Evolutionary conservation across 306 rosid species (phyloP), one percentile per base, ranked within the genome.

Genomic region (Hippophae gyantsensis): DNA sequence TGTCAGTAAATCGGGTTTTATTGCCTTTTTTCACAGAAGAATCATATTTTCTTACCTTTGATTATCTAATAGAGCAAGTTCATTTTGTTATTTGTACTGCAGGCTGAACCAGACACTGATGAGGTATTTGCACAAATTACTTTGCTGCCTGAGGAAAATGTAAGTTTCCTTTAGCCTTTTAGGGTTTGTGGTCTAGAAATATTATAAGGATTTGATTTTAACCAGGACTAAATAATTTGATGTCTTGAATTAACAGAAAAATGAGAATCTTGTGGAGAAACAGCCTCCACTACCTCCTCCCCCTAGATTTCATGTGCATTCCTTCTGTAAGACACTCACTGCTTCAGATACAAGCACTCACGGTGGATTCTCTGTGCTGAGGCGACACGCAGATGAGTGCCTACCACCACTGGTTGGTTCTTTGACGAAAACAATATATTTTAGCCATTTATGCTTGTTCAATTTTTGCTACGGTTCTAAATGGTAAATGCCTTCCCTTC

Each of bases 111-210:
- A 0, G 99, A 92, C 45, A 85, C 99, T 0, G 99, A 92, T 60
- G 99, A 92, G 83, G 99, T 92, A 12, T 92, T 81, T 79, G 99
- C 96, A n/a, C 96, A 88, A 59, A 72, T 92, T 32, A 88, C 85
- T 40, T 69, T 92, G 62, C 65, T 88, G 61, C 99, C 96, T 0
- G 93, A 81, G 54, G 48, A 60, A n/a, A 76, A 75, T 60, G 99
- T 85, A 66, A 76, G 85, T 66, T 48, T n/a, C 26, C 8, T 6
- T 13, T n/a, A 7, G n/a, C 38, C 38, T 32, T 32, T 32, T 2
- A 2, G 3, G 38, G 38, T 32, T 32, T 32, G 38, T 32, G 38
- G 38, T 32, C 38, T 32, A 32, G 4, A 32, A 5, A 44, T 44
- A 32, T 32, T 32, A 32, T 2, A 32, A 32, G 38, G 38, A 32